These are phyloP conservation scores for Stramenopiles sp. DNA, from an alignment of 352 stramenopile genomes.

Conservation along the genomic window DNA sequence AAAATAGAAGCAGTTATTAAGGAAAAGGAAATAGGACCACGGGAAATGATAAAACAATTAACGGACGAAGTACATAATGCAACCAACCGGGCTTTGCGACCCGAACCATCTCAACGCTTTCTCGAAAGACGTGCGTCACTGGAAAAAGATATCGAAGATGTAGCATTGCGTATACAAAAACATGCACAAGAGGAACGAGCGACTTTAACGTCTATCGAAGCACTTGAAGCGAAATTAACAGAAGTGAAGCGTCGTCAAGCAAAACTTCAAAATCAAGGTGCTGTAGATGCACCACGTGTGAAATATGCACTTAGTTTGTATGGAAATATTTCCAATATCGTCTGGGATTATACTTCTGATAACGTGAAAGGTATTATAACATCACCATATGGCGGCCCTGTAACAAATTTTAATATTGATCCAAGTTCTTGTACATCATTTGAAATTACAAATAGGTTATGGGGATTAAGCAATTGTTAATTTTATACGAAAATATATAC, in stretches of 20 bases:
- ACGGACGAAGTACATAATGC: background rate
- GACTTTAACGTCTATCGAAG: background rate
- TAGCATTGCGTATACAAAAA: background rate
- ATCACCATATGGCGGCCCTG: background rate
- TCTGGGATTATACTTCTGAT: constrained; percentile 8
- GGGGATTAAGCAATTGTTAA: background rate
- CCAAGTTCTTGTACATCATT: constrained; percentile 6
- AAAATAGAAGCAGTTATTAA: background rate
- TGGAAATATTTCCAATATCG: constrained; percentile 7
- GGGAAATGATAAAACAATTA: background rate
- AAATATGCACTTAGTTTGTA: constrained; percentile 8
- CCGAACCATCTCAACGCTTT: background rate
- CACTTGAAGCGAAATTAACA: background rate
- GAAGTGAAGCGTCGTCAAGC: background rate
- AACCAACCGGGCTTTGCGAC: background rate
- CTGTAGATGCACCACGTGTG: background rate
- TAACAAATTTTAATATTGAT: constrained; percentile 9
- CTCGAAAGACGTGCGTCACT: background rate
- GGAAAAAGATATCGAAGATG: constrained; percentile 7
- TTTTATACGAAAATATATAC: too few species aligned
- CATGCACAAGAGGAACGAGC: background rate
- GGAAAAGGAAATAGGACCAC: constrained; percentile 2
- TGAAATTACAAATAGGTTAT: constrained; percentile 7
- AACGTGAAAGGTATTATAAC: constrained; percentile 7
- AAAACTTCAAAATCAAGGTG: background rate